Evolutionary conservation across 192 early-diverging fungal species (phyloP).

Genomic region (Allomyces javanicus): DNA sequence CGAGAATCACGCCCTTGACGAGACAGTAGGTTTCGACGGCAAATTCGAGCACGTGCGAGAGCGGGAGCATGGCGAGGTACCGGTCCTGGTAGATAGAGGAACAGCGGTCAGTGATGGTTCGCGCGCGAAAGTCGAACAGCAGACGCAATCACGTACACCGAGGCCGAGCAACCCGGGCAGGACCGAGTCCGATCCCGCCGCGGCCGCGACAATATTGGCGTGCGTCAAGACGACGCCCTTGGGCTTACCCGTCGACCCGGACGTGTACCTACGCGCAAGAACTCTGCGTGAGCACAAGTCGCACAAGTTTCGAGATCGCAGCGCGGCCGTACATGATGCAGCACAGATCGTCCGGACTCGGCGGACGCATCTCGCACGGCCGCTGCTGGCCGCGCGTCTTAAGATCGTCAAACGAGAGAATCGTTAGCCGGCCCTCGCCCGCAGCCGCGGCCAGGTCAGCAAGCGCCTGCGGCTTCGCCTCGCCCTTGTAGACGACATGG

Average conservation of each 20-base stretch:
- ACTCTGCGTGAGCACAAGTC: not conserved
- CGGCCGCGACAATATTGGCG: constrained; percentile 57
- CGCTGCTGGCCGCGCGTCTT: constrained; percentile 39
- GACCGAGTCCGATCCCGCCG: not conserved
- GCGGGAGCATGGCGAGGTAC: constrained; percentile 11
- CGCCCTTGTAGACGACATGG: constrained; percentile 50
- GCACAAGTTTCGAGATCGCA: not conserved
- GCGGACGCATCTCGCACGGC: constrained; percentile 38
- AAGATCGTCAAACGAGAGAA: constrained; percentile 50
- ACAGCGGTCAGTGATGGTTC: constrained; percentile 14
- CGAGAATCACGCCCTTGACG: constrained; percentile 22
- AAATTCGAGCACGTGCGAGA: constrained; percentile 35
- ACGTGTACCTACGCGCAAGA: constrained; percentile 28
- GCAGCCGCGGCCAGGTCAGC: constrained; percentile 17
- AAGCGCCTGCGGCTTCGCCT: constrained; percentile 24
- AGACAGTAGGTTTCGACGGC: constrained; percentile 20
- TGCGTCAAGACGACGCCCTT: constrained; percentile 81
- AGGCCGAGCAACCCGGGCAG: not conserved
- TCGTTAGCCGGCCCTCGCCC: not conserved
- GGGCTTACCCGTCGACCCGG: constrained; percentile 79
- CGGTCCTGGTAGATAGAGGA: constrained; percentile 26
- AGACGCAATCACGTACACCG: too few species aligned
- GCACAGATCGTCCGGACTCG: constrained; percentile 47
- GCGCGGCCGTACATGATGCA: constrained; percentile 50
- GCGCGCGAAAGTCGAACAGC: not conserved